A percentile compares a stretch with the other conserved stretches of the same genome.
These are phyloP conservation scores for Erythrobasidium hasegawianum DNA, from an alignment of 1,284 basidiomycete genomes.

Conservation along the genomic window DNA sequence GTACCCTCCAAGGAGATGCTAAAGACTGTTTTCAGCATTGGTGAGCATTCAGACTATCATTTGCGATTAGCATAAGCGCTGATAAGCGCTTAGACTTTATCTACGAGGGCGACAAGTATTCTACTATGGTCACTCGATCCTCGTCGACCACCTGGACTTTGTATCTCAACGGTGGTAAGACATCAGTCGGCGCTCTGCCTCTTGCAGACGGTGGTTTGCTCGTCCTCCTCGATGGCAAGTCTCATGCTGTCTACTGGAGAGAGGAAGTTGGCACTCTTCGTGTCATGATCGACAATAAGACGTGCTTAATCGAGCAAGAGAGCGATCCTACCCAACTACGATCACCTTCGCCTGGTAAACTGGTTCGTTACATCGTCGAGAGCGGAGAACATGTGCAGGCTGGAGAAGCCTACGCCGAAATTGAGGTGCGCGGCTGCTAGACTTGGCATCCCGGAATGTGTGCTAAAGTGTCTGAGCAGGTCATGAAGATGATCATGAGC, in stretches of 20 bases:
- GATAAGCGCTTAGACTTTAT: conserved; percentile 60
- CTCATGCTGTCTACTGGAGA: conserved; percentile 96
- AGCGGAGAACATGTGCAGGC: conserved; percentile 95
- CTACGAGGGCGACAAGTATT: conserved; percentile 93
- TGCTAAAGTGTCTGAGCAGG: conserved; percentile 53
- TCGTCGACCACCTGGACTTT: conserved; percentile 86
- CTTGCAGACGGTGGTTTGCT: conserved; percentile 94
- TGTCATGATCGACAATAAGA: conserved; percentile 93
- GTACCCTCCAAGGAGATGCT: conserved; percentile 90
- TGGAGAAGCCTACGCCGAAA: conserved; percentile 96
- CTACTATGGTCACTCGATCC: conserved; percentile 90
- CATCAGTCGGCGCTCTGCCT: conserved; percentile 80
- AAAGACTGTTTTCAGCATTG: conserved; percentile 94
- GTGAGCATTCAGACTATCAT: conserved; percentile 54
- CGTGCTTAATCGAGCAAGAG: conserved; percentile 97
- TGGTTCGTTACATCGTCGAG: conserved; percentile 91
- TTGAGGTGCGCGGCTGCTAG: conserved; percentile 63
- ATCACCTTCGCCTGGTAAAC: conserved; percentile 94
- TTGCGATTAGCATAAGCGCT: not conserved
- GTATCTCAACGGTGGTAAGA: conserved; percentile 90
- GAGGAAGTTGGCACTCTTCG: conserved; percentile 95
- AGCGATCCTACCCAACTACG: conserved; percentile 97
- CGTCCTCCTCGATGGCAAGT: conserved; percentile 84
- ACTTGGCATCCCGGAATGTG: conserved; percentile 34
- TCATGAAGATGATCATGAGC: conserved; percentile 99